Evolutionary conservation across 1,284 basidiomycete species (phyloP), one percentile per base, ranked within the genome.

Genomic region (Cryptococcus sp.): DNA sequence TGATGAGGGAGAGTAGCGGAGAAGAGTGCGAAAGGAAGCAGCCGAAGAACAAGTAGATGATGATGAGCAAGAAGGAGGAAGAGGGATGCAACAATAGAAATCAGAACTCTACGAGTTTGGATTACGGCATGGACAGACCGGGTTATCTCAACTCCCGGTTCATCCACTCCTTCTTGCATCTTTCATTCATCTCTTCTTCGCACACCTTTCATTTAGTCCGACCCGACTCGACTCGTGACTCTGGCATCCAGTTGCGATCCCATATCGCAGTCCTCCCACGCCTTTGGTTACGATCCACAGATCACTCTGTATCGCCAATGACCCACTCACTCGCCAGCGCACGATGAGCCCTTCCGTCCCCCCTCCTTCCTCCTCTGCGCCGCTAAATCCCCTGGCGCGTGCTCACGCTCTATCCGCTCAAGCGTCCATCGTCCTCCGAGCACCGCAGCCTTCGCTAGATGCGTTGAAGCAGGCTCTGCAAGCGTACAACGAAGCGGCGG

Each of bases 341-440:
- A 40, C 40, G 3, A 20, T 20, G 44, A 20, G 44, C 40, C 17
- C 50, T 38, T 38, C 19, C 38, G 11, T 53, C 51, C 38, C 31
- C 40, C 41, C 41, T 45, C 39, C 35, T 35, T 54, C 46, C 20
- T 17, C 45, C 38, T 47, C 44, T 49, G 45, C 46, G 17, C 39
- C 47, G 35, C 49, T 31, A 40, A 50, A 55, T 50, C 46, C 54
- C 13, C 40, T 63, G 16, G 61, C 77, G 71, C 40, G 60, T 19
- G 77, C 77, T 25, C 76, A 79, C 54, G 64, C 71, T 16, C 67
- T 79, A 23, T 76, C 74, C 0, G 68, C 73, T 3, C 61, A 74
- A 54, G 77, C 73, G 2, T 67, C 68, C 1, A 47, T 57, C 17
- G 62, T 75, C 4, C 58, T 69, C 20, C 63, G 59, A 44, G 58